These are phyloP conservation scores for Penicillium sp. DNA, from an alignment of 2,329 filamentous ascomycete species.

Conservation along the genomic window DNA sequence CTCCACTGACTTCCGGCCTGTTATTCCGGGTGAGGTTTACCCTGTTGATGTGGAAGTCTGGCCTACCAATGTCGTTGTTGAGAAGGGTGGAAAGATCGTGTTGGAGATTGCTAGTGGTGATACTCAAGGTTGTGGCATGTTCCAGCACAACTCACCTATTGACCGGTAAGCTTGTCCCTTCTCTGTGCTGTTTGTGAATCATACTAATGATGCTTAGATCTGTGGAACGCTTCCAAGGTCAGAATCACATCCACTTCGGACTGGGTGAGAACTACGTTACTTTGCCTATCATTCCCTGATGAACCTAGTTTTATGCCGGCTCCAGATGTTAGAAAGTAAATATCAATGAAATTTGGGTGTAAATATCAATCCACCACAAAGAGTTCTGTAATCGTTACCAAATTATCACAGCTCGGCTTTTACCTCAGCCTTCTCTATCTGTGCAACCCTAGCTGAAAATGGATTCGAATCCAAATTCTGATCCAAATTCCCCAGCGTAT, in stretches of 20 bases:
- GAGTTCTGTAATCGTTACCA: neutral
- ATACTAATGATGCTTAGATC: slow-evolving; percentile 30
- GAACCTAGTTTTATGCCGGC: too few species aligned
- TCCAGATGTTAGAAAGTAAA: neutral
- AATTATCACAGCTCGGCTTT: neutral
- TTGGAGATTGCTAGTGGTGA: slow-evolving; percentile 44
- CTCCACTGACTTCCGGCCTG: slow-evolving; percentile 48
- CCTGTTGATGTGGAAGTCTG: slow-evolving; percentile 49
- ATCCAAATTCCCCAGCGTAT: slow-evolving; percentile 85
- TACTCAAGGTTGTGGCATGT: slow-evolving; percentile 53
- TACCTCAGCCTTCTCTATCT: neutral
- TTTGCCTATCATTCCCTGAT: slow-evolving; percentile 48
- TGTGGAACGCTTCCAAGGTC: slow-evolving; percentile 45
- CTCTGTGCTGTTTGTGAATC: neutral
- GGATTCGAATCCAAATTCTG: slow-evolving; percentile 88
- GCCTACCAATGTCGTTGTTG: slow-evolving; percentile 40
- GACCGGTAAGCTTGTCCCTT: slow-evolving; percentile 28
- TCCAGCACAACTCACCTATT: slow-evolving; percentile 46
- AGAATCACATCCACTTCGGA: slow-evolving; percentile 52
- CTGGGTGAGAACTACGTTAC: slow-evolving; percentile 49
- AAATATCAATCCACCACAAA: neutral
- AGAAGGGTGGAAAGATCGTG: slow-evolving; percentile 32
- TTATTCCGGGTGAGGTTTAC: slow-evolving; percentile 53
- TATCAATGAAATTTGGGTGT: neutral
- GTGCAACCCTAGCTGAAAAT: slow-evolving; percentile 66